Evolutionary conservation across 2,329 filamentous ascomycete species (phyloP), one percentile per base, ranked within the genome.

Genomic region (Orbilia ellipsospora): DNA sequence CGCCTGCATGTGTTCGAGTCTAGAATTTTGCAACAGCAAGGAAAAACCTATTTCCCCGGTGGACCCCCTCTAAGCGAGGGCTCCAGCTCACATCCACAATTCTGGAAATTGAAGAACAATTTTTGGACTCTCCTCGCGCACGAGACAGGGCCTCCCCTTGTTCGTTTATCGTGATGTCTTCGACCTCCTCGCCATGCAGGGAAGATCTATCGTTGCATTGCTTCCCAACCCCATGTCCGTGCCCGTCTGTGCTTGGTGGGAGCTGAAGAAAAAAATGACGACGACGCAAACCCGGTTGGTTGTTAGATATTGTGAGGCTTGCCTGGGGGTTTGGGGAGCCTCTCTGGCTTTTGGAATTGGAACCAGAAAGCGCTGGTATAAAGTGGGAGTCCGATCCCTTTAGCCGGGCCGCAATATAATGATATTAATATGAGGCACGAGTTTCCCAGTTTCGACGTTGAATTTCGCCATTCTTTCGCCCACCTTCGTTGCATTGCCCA

Each of bases 101-200:
- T 48, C 16, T 48, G 44, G 15, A 48, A 48, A 48, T 18, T 18
- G 16, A 48, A n/a, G 15, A 18, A 6, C 44, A n/a, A 15, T n/a
- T 48, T 15, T 54, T 18, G 51, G 51, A n/a, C 10, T 18, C 15
- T 54, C 20, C 20, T 20, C 20, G 51, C 20, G 10, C 18, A 54
- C 8, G 20, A 54, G 31, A n/a, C 51, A 54, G 51, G 51, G 51
- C 20, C 13, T 23, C 15, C 51, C 51, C 51, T 54, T 54, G 51
- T 20, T 54, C 23, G 51, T 15, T 18, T 54, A 28, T 28, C 51
- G 51, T 20, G 15, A 54, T 54, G 51, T 36, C 31, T 10, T 36
- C 31, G 31, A 36, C 31, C 23, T 36, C 31, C 31, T 2, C 5
- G 44, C 10, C 7, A n/a, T n/a, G 44, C 44, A 48, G 15, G 18